phyloP scores from a whole-genome alignment of 1,284 basidiomycete genomes.

The Schizopora paradoxa region DNA sequence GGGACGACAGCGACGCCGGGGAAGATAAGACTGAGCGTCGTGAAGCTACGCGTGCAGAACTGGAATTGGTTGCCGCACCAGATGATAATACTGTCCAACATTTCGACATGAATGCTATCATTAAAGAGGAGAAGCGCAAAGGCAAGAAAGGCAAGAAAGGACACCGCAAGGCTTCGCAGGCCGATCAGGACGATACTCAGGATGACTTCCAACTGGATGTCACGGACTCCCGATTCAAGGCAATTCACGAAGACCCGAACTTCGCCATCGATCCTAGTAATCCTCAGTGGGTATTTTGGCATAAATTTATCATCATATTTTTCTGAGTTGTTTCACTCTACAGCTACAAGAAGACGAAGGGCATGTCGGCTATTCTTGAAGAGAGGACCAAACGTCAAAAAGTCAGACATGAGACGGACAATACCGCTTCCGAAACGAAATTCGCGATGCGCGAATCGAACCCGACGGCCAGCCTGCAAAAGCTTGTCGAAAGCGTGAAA shows the following conservation, averaged over 20 bases:
- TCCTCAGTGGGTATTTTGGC: constrained; percentile 65
- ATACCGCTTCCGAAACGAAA: constrained; percentile 18
- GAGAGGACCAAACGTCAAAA: constrained; percentile 63
- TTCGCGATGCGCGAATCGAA: constrained; percentile 6
- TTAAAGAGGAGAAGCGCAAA: constrained; percentile 76
- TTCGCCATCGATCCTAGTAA: constrained; percentile 97
- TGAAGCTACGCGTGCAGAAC: constrained; percentile 46
- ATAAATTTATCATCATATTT: constrained; percentile 4
- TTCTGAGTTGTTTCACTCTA: constrained; percentile 15
- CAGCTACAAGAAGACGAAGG: constrained; percentile 87
- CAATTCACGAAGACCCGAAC: constrained; percentile 82
- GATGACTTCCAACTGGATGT: constrained; percentile 83
- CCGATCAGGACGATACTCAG: constrained; percentile 56
- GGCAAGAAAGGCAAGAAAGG: constrained; percentile 48
- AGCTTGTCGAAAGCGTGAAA: constrained; percentile 82
- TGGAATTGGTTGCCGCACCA: constrained; percentile 58
- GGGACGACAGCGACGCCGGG: constrained; percentile 36
- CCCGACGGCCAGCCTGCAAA: constrained; percentile 41
- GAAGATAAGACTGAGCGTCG: constrained; percentile 24
- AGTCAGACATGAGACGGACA: constrained; percentile 28
- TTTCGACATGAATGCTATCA: constrained; percentile 88
- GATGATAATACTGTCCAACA: constrained; percentile 61
- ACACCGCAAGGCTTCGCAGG: constrained; percentile 35
- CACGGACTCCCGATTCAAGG: constrained; percentile 84
- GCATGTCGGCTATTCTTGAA: constrained; percentile 77